Conservation (phyloP, 2,329 filamentous ascomycete species). For the Aspergillus sp. region DNA sequence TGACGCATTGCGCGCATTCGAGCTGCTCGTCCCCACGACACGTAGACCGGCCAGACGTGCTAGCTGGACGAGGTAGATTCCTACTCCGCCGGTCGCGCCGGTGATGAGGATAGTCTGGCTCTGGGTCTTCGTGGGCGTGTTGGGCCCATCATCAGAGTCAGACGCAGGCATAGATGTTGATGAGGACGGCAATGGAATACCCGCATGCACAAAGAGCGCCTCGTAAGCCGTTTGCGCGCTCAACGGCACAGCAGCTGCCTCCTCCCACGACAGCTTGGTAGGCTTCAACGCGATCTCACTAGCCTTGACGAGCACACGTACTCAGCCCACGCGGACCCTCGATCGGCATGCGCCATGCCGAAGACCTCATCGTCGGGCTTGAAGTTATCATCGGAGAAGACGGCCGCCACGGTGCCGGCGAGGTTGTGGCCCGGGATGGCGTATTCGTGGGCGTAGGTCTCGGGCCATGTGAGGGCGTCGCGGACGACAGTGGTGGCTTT, state of each 20-base stretch:
- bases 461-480: constrained; percentile 27
- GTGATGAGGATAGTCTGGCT: constrained; percentile 30
- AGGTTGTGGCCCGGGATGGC: constrained; percentile 20
- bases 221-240: constrained; percentile 29
- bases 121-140: background rate
- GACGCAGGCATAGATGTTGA: background rate
- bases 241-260: constrained; percentile 25
- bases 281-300: constrained; percentile 25
- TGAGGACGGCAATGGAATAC: background rate
- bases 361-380: constrained; percentile 24
- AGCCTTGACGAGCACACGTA: constrained; percentile 19
- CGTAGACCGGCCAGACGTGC: constrained; percentile 28
- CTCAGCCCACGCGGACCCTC: constrained; percentile 25
- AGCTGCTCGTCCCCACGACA: constrained; percentile 35
- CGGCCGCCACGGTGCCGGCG: constrained; percentile 13
- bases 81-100: constrained; percentile 38
- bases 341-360: constrained; percentile 22
- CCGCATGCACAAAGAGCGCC: constrained; percentile 28
- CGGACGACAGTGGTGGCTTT: constrained; percentile 24
- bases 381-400: constrained; percentile 6
- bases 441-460: constrained; percentile 20
- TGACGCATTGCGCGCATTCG: constrained; percentile 31
- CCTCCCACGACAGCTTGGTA: constrained; percentile 16
- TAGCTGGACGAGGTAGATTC: constrained; percentile 38
- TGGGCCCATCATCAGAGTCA: background rate